Conservation (phyloP, 2,329 filamentous ascomycete genomes). For the Penicillium sp. region DNA sequence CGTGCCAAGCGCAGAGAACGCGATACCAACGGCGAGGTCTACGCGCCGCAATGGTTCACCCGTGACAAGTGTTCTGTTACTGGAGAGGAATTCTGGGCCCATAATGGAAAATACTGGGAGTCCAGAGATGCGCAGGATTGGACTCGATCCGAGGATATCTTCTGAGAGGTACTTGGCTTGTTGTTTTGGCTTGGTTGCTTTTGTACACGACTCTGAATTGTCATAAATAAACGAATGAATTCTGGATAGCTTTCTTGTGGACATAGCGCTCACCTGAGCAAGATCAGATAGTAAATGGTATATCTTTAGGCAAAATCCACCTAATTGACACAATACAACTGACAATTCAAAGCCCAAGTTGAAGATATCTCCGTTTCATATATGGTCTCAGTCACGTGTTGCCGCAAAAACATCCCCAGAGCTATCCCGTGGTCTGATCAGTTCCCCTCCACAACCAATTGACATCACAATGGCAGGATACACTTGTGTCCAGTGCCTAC, state of each 20-base stretch:
- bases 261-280: background rate
- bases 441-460: constrained; percentile 12
- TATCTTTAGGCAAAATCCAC: background rate
- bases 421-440: constrained; percentile 6
- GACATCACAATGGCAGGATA: constrained; percentile 39
- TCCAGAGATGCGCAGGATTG: constrained; percentile 63
- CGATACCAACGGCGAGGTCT: constrained; percentile 77
- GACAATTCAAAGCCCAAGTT: background rate
- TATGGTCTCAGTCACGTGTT: constrained; percentile 18
- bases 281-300: background rate
- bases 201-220: constrained; percentile 16
- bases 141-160: constrained; percentile 73
- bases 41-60: constrained; percentile 79
- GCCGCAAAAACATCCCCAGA: constrained; percentile 8
- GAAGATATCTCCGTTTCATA: background rate
- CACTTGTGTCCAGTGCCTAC: constrained; percentile 42
- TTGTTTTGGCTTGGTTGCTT: background rate
- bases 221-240: constrained; percentile 15
- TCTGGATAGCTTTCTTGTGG: background rate
- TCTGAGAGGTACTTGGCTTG: constrained; percentile 36
- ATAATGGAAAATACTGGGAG: constrained; percentile 86
- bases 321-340: background rate
- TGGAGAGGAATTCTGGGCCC: constrained; percentile 86
- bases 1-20: constrained; percentile 69
- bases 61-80: constrained; percentile 72